These are phyloP conservation scores for Aspergillus alliaceus DNA, from an alignment of 2,329 filamentous ascomycete genomes.

Conservation along the genomic window DNA sequence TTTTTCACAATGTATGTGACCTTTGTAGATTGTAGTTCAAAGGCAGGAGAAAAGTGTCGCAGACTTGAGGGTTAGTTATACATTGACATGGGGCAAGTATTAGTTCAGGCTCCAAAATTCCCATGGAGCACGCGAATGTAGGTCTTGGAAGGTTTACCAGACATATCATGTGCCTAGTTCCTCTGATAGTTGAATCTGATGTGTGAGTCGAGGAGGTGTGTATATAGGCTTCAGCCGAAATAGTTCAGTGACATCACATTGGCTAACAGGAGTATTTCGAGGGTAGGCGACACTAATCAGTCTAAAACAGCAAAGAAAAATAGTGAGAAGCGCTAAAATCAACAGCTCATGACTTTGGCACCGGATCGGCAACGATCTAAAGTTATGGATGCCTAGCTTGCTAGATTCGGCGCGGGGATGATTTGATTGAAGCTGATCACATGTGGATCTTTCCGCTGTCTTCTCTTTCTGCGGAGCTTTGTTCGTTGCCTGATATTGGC, in stretches of 20 bases:
- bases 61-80: constrained; percentile 5
- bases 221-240: constrained; percentile 20
- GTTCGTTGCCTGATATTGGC: constrained; percentile 8
- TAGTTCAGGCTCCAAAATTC: constrained; percentile 31
- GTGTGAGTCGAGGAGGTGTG: not conserved
- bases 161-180: constrained; percentile 25
- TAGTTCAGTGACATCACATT: constrained; percentile 22
- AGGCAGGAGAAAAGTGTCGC: constrained; percentile 3
- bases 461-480: constrained; percentile 1
- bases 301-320: not conserved
- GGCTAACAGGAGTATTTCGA: not conserved
- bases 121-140: constrained; percentile 17
- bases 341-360: constrained; percentile 12
- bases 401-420: constrained; percentile 6
- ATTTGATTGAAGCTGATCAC: constrained; percentile 14
- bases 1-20: constrained; percentile 15
- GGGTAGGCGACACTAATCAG: not conserved
- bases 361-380: constrained; percentile 12
- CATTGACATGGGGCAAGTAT: constrained; percentile 25
- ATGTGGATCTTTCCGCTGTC: constrained; percentile 12
- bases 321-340: not conserved
- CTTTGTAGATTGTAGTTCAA: constrained; percentile 3
- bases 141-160: constrained; percentile 6
- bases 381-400: constrained; percentile 4
- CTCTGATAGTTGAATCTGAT: constrained; percentile 16